Base-by-base conservation (phyloP, 2,329 filamentous ascomycete species). In the Xylaria sp. region DNA sequence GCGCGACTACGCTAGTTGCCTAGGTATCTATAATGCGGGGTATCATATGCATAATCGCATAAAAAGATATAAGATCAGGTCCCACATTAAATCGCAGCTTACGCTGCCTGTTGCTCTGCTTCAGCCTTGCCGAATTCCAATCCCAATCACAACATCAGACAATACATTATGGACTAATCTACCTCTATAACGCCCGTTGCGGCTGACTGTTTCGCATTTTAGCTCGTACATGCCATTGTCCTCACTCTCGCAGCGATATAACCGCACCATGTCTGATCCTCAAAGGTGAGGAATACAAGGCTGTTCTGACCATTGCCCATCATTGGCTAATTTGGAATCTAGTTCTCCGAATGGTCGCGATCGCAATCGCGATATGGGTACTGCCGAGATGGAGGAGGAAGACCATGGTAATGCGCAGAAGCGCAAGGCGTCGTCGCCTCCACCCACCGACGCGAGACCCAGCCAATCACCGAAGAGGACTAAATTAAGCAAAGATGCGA, bases 351-450 rank as follows among this genome's bases (percentile, higher is more conserved):
- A 60, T 46, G 57, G 44, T 48, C 56, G 49, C 41, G 54, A 47
- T 44, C 50, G 41, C 9, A 52, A 51, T 43, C 52, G 41, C 48
- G 56, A 57, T 39, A 49, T 34, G 19, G 50, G 49, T 45, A 39
- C 57, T 46, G 48, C 45, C 46, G 53, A 65, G 16, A 46, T 44
- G 19, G 54, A 56, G 19, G 54, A 56, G 22, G 44, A 50, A 42
- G 63, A 59, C 16, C 48, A 34, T 24, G 46, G 29, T 20, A 55
- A 50, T 39, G 51, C 55, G 24, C 67, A 67, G 48, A 72, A 72
- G 61, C 68, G 71, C 54, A 72, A 71, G 43, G 70, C 67, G 7
- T 66, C 63, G 1, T 60, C 65, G 11, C 59, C 61, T 17, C 49
- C 49, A 7, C 57, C 44, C 11, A 41, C 51, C 17, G 51, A 61